Conservation (phyloP, 75 land plant species). For the Azolla pinnata region DNA sequence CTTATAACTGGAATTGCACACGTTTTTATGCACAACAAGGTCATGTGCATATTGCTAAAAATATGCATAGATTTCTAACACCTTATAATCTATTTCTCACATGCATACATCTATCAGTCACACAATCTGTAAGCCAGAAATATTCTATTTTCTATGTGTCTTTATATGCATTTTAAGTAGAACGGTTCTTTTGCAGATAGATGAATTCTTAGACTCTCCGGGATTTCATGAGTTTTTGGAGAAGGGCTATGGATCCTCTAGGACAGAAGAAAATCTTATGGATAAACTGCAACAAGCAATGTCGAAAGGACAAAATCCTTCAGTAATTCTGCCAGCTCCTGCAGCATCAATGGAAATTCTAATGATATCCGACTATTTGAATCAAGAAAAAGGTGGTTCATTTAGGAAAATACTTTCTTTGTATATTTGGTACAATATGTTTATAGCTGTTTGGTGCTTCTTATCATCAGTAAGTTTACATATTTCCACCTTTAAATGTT, state of each 20-base stretch:
- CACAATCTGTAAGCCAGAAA: neutral
- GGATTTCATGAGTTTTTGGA: constrained; percentile 86
- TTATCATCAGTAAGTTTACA: no score
- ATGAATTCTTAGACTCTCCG: constrained; percentile 73
- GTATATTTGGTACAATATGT: no score
- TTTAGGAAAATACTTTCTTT: no score
- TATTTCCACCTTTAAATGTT: no score
- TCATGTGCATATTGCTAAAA: no score
- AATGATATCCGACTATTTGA: constrained; percentile 47
- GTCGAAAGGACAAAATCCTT: constrained; percentile 63
- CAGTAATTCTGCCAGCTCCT: constrained; percentile 40
- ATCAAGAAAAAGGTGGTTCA: constrained; percentile 5
- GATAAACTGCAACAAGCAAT: constrained; percentile 89
- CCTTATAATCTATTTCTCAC: neutral
- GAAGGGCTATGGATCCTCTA: constrained; percentile 59
- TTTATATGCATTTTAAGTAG: no score
- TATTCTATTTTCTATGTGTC: no score
- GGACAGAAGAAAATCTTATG: constrained; percentile 54
- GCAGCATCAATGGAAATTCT: constrained; percentile 53
- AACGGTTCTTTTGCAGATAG: constrained; percentile 64
- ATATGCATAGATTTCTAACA: neutral
- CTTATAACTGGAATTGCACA: no score
- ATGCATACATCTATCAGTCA: neutral
- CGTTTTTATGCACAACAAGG: no score
- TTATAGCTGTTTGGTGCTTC: no score